Evolutionary conservation across 257 asterid species (phyloP).

Genomic region (Echites panduratus): DNA sequence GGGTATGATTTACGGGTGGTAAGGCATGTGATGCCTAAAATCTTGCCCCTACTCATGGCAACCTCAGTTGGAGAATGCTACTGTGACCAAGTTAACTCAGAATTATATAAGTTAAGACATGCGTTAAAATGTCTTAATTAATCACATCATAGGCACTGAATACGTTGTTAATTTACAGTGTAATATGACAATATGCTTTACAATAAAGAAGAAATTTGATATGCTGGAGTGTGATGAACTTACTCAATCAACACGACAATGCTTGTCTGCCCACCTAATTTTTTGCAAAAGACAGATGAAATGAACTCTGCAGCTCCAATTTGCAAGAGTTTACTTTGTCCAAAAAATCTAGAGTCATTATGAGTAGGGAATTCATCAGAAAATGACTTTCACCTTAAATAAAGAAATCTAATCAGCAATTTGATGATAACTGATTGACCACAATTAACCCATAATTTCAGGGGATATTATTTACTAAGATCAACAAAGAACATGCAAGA

Average conservation of each 20-base stretch:
- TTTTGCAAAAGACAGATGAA: not conserved
- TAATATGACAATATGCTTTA: not conserved
- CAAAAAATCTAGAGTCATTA: not conserved
- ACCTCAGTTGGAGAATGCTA: conserved; percentile 8
- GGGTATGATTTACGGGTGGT: not conserved
- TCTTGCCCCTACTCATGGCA: conserved; percentile 4
- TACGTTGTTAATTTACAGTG: not conserved
- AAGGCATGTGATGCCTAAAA: conserved; percentile 18
- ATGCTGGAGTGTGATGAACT: not conserved
- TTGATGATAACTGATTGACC: not conserved
- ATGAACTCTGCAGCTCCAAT: not conserved
- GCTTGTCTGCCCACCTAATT: not conserved
- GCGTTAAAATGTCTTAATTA: not conserved
- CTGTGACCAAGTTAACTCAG: conserved; percentile 1
- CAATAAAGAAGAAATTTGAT: not conserved
- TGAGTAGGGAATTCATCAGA: not conserved
- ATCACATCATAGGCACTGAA: not conserved
- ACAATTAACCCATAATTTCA: not conserved
- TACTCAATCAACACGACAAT: not conserved
- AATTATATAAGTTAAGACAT: not conserved
- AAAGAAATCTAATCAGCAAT: not conserved
- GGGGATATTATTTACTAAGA: not conserved
- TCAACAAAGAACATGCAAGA: not conserved
- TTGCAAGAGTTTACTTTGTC: not conserved
- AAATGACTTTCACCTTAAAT: not conserved